phyloP scores from a whole-genome alignment of 768 basidiomycete genomes.

The Termitomyces sp. region DNA sequence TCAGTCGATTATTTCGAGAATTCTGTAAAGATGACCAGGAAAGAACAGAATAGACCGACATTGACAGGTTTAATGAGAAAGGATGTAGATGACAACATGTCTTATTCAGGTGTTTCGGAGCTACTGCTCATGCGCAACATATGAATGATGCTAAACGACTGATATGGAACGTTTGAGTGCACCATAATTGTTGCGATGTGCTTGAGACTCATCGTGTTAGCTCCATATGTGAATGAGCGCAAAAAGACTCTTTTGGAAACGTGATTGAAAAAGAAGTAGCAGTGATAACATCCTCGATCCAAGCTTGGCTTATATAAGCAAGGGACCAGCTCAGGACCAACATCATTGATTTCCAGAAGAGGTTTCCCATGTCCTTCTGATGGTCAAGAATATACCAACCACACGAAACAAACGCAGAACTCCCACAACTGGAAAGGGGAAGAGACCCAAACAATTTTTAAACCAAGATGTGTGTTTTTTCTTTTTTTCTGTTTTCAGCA shows the following conservation, averaged over 20 bases:
- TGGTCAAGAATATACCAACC: neutral
- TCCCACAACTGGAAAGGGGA: constrained; percentile 1
- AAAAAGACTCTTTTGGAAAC: neutral
- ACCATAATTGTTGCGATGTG: neutral
- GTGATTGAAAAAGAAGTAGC: neutral
- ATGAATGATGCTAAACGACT: neutral
- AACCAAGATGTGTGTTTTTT: constrained; percentile 6
- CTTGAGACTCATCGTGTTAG: neutral
- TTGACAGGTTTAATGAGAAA: neutral
- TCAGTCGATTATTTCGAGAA: too few relatives aligned
- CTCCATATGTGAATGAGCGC: neutral
- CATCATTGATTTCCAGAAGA: neutral
- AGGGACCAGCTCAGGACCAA: neutral
- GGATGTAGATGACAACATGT: neutral
- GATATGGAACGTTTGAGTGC: neutral
- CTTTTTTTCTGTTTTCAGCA: neutral
- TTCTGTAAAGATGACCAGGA: neutral
- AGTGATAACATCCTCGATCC: neutral
- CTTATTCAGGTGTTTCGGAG: neutral
- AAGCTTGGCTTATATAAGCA: neutral
- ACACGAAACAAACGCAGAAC: neutral
- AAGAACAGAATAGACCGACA: neutral
- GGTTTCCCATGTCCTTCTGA: neutral
- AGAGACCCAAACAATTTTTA: constrained; percentile 7
- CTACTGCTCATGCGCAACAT: neutral